Evolutionary conservation across 1,284 basidiomycete genomes (phyloP), one percentile per base, ranked within the genome.

Genomic region (Apiotrichum sp.): DNA sequence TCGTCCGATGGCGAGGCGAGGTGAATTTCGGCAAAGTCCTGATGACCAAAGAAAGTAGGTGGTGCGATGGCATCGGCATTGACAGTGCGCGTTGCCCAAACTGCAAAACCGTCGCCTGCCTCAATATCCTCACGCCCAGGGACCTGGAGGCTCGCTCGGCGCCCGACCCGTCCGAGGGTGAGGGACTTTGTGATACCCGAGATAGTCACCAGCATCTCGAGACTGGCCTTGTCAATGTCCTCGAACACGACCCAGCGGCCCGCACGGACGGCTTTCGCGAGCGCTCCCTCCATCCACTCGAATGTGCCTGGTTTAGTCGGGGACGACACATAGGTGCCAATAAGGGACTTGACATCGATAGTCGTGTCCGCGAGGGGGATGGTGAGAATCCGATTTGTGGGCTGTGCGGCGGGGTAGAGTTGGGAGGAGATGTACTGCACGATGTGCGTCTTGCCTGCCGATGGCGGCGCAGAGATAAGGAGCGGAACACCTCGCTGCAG

Each of bases 221-320:
- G 85, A 58, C 87, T 88, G 11, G 86, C 93, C 52, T 85, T 81
- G 75, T 99, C 96, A 48, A 98, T 85, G 68, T 98, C 92, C 70
- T 96, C 87, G 45, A 98, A 83, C 2, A 98, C 85, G 2, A 98
- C 80, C 95, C 96, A 98, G 69, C 86, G 85, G 11, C 96, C 96
- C 63, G 89, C 85, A 43, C 85, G 83, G 79, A 98, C 87, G 0
- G 95, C 89, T 47, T 89, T 87, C 6, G 95, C 86, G 46, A 99
- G 80, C 0, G 93, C 88, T 10, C 96, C 96, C 65, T 98, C 93
- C 71, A 88, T 89, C 88, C 93, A 98, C 68, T 95, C 90, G 65
- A 98, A 99, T 0, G 86, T 86, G 9, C 96, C 96, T 0, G 91
- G 87, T 41, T 84, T 83, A 1, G 83, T 86, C 0, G 88, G 80